These are phyloP conservation scores for Vicia sativa DNA, from an alignment of 306 rosid species.

Conservation along the genomic window DNA sequence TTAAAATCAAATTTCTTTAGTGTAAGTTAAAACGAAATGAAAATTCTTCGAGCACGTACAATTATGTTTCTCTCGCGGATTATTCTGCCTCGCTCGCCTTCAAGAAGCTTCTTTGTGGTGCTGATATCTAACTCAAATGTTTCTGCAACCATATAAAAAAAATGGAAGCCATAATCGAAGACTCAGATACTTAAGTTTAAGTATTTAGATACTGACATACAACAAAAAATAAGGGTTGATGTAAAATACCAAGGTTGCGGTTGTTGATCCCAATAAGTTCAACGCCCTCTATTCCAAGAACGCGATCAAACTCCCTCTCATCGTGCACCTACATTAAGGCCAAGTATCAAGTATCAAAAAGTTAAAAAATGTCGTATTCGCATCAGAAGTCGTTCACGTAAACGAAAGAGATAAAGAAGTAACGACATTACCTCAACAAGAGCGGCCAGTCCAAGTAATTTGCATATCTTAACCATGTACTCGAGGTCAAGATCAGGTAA, in stretches of 20 bases:
- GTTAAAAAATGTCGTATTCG: not conserved
- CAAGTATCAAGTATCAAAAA: constrained; percentile 11
- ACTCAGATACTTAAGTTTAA: constrained; percentile 15
- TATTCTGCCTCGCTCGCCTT: constrained; percentile 79
- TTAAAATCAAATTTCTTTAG: not conserved
- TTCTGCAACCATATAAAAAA: constrained; percentile 48
- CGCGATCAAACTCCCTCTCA: constrained; percentile 91
- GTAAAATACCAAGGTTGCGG: constrained; percentile 78
- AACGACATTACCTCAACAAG: constrained; percentile 73
- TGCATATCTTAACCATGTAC: constrained; percentile 88
- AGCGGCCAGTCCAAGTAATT: constrained; percentile 72
- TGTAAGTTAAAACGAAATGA: constrained; percentile 1
- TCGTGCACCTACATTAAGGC: constrained; percentile 80
- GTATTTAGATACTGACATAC: not conserved
- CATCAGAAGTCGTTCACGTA: not conserved
- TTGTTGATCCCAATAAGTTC: constrained; percentile 96
- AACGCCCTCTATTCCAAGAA: constrained; percentile 81
- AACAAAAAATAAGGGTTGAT: not conserved
- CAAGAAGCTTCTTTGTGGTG: constrained; percentile 86
- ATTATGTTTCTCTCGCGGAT: constrained; percentile 68
- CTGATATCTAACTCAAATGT: constrained; percentile 87
- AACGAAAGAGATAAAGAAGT: constrained; percentile 20
- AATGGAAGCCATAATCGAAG: constrained; percentile 19
- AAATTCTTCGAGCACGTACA: constrained; percentile 41
- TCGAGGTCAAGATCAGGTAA: constrained; percentile 92